Evolutionary conservation across 2,329 filamentous ascomycete genomes (phyloP).

Genomic region (Gremmenia infestans): DNA sequence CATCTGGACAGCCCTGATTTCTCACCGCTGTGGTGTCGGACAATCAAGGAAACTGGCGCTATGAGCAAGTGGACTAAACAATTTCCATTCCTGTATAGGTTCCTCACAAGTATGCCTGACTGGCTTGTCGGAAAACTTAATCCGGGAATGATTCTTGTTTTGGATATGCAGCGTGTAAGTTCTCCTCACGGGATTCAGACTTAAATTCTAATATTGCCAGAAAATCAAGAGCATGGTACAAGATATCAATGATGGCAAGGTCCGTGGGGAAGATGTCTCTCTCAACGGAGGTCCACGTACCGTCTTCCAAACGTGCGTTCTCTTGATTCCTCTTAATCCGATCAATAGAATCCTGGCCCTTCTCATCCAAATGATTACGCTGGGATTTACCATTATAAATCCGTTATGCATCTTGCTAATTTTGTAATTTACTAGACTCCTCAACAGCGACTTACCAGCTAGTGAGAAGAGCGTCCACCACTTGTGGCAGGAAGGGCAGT

Average conservation of each 20-base stretch:
- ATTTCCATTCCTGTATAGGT: conserved; percentile 16
- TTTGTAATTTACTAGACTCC: neutral
- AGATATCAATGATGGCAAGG: conserved; percentile 5
- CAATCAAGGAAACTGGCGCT: conserved; percentile 11
- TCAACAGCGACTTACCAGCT: conserved; percentile 13
- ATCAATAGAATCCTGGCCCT: too few species aligned
- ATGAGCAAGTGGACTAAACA: conserved; percentile 17
- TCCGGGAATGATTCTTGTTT: conserved; percentile 11
- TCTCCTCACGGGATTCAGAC: neutral
- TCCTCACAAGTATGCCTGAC: conserved; percentile 8
- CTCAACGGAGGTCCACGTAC: conserved; percentile 5
- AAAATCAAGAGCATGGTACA: conserved; percentile 8
- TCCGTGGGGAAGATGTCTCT: conserved; percentile 4
- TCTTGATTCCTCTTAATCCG: too few species aligned
- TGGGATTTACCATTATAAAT: too few species aligned
- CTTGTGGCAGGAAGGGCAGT: conserved; percentile 19
- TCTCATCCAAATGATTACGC: too few species aligned
- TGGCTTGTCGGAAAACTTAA: conserved; percentile 8
- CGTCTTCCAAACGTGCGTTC: conserved; percentile 12
- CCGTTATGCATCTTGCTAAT: too few species aligned
- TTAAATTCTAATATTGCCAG: neutral
- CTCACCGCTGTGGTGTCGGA: conserved; percentile 16
- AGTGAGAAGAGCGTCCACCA: conserved; percentile 12
- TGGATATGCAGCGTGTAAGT: conserved; percentile 14
- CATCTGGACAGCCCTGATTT: conserved; percentile 22